phyloP scores from a whole-genome alignment of 441 rosid genomes.

The Hura crepitans region DNA sequence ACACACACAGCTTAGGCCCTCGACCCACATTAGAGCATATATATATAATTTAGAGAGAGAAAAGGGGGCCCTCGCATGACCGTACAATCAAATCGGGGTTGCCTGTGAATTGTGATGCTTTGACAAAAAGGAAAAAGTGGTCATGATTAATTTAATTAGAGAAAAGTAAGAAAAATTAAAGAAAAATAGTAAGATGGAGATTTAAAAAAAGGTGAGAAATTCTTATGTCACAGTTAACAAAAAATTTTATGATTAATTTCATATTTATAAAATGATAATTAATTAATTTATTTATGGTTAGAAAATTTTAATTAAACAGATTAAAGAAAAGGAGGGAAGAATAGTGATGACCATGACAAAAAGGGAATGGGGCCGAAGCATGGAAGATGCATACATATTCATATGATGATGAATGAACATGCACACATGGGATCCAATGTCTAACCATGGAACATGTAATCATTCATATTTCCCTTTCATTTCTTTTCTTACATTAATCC shows the following conservation, averaged over 20 bases:
- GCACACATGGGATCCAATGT: constrained; percentile 35
- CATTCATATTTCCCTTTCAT: constrained; percentile 20
- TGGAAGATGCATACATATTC: constrained; percentile 21
- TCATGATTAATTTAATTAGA: constrained; percentile 5
- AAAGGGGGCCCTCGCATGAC: constrained; percentile 12
- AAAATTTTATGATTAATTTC: not conserved
- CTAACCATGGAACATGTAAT: constrained; percentile 23
- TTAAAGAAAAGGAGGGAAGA: not conserved
- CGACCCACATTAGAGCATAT: constrained; percentile 14
- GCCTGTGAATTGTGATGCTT: constrained; percentile 9
- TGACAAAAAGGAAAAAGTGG: constrained; percentile 18
- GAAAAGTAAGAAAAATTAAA: not conserved
- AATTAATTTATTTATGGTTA: too few relatives aligned
- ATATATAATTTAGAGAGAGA: not conserved
- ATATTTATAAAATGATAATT: too few relatives aligned
- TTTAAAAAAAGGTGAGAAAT: too few relatives aligned
- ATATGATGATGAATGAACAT: constrained; percentile 29
- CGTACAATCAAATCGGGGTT: constrained; percentile 36
- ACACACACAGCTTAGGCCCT: constrained; percentile 3
- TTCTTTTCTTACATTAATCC: too few relatives aligned
- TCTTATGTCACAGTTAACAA: too few relatives aligned
- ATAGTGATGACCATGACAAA: constrained; percentile 31
- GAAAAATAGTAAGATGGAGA: not conserved
- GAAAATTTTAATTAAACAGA: too few relatives aligned
- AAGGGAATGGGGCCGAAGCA: constrained; percentile 26